Conservation (phyloP, 352 stramenopile species). For the Sclerospora graminicola region DNA sequence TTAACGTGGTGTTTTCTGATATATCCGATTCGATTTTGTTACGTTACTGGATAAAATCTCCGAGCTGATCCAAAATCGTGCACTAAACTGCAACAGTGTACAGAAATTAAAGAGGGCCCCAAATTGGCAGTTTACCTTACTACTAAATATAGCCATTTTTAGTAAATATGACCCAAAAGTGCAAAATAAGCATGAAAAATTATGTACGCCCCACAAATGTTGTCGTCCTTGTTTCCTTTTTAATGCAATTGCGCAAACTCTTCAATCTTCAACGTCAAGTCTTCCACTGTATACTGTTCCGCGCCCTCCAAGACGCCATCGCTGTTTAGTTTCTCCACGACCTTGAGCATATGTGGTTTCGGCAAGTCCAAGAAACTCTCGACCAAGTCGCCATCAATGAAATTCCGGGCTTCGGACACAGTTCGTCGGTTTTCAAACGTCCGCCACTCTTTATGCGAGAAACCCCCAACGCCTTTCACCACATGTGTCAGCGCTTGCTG, state of each 20-base stretch:
- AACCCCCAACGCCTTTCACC: slow-evolving; percentile 87
- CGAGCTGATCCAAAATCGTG: too few relatives aligned
- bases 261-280: slow-evolving; percentile 59
- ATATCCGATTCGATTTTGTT: too few relatives aligned
- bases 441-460: slow-evolving; percentile 89
- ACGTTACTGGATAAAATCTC: too few relatives aligned
- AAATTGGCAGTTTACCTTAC: too few relatives aligned
- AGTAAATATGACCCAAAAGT: too few relatives aligned
- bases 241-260: slow-evolving; percentile 70
- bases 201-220: too few relatives aligned
- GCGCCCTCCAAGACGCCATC: slow-evolving; percentile 64
- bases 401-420: slow-evolving; percentile 81
- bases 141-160: too few relatives aligned
- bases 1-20: too few relatives aligned
- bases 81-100: too few relatives aligned
- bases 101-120: too few relatives aligned
- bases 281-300: slow-evolving; percentile 53
- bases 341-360: slow-evolving; percentile 80
- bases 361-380: slow-evolving; percentile 92
- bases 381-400: slow-evolving; percentile 94
- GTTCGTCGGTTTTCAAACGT: slow-evolving; percentile 88
- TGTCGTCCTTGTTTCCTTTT: too few relatives aligned
- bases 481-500: slow-evolving; percentile 85
- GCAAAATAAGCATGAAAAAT: too few relatives aligned
- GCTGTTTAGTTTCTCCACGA: slow-evolving; percentile 89